Percentiles rank a stretch among this genome's conserved stretches.
phyloP scores from a whole-genome alignment of 1,139 yeast genomes.

The Wickerhamomyces sp. region DNA sequence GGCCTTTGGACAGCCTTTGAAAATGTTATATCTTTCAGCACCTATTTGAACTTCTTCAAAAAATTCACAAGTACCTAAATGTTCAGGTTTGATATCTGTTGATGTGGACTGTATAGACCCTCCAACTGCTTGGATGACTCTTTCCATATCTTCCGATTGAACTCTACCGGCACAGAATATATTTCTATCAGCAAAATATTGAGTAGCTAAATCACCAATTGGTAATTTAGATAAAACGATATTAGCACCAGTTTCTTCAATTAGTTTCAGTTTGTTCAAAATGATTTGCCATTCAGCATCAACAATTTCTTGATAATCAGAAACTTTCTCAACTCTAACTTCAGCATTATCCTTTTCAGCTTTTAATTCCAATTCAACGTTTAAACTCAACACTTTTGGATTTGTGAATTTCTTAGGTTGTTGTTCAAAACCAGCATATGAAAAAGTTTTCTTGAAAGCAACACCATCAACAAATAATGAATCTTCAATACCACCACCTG shows the following conservation, averaged over 20 bases:
- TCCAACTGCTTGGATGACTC: conserved; percentile 93
- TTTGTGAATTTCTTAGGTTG: conserved; percentile 82
- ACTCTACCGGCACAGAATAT: conserved; percentile 99
- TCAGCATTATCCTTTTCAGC: conserved; percentile 99
- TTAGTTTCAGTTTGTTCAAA: conserved; percentile 77
- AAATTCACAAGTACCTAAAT: conserved; percentile 78
- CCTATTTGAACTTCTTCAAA: conserved; percentile 97
- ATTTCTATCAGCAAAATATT: conserved; percentile 92
- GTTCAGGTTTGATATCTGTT: conserved; percentile 64
- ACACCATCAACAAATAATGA: conserved; percentile 88
- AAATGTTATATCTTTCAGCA: conserved; percentile 87
- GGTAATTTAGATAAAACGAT: conserved; percentile 93
- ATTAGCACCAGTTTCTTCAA: conserved; percentile 82
- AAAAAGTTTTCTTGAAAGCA: conserved; percentile 93
- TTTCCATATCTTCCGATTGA: conserved; percentile 79
- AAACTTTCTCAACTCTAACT: conserved; percentile 90
- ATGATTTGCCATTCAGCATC: conserved; percentile 99
- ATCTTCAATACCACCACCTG: conserved; percentile 97
- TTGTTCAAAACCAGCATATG: conserved; percentile 98
- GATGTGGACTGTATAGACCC: conserved; percentile 88
- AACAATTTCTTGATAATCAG: conserved; percentile 91
- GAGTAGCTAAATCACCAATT: conserved; percentile 97
- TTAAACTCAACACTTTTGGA: conserved; percentile 81
- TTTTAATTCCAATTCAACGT: conserved; percentile 91
- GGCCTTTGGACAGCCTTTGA: conserved; percentile 88